phyloP scores from a whole-genome alignment of 2,329 filamentous ascomycete species.

The Drechslera avenae region DNA sequence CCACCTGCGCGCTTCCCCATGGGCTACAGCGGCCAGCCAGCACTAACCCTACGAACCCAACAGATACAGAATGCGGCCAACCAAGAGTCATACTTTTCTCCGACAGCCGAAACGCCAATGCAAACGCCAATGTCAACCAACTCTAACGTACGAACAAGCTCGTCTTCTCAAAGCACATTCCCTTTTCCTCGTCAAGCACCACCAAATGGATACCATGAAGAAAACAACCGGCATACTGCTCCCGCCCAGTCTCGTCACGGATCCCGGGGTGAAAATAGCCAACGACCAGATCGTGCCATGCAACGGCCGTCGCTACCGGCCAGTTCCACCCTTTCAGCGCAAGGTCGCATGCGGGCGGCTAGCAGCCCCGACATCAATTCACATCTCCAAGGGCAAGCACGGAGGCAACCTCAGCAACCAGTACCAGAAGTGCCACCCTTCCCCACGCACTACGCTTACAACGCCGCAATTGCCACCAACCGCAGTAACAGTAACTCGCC shows the following conservation, averaged over 20 bases:
- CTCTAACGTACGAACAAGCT: slow-evolving; percentile 68
- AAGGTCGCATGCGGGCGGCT: slow-evolving; percentile 78
- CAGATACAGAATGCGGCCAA: slow-evolving; percentile 65
- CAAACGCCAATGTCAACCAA: slow-evolving; percentile 72
- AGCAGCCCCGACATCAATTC: slow-evolving; percentile 91
- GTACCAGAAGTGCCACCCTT: slow-evolving; percentile 56
- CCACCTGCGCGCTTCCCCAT: slow-evolving; percentile 75
- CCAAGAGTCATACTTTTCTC: slow-evolving; percentile 95
- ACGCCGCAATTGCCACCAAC: slow-evolving; percentile 64
- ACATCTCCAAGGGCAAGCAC: slow-evolving; percentile 62
- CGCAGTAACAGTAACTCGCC: slow-evolving; percentile 85
- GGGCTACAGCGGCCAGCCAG: slow-evolving; percentile 55
- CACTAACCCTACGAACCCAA: slow-evolving; percentile 73
- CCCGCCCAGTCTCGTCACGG: slow-evolving; percentile 79
- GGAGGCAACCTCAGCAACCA: slow-evolving; percentile 52
- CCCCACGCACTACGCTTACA: slow-evolving; percentile 64
- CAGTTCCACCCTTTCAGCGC: slow-evolving; percentile 57
- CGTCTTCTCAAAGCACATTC: slow-evolving; percentile 74
- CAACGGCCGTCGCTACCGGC: slow-evolving; percentile 81
- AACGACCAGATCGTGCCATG: slow-evolving; percentile 67
- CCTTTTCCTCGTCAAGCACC: slow-evolving; percentile 78
- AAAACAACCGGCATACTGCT: slow-evolving; percentile 84
- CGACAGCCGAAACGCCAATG: slow-evolving; percentile 76
- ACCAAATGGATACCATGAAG: slow-evolving; percentile 69
- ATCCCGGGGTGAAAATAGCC: slow-evolving; percentile 75